phyloP scores from a whole-genome alignment of 768 basidiomycete species.

The Hirschioporus abietinus region DNA sequence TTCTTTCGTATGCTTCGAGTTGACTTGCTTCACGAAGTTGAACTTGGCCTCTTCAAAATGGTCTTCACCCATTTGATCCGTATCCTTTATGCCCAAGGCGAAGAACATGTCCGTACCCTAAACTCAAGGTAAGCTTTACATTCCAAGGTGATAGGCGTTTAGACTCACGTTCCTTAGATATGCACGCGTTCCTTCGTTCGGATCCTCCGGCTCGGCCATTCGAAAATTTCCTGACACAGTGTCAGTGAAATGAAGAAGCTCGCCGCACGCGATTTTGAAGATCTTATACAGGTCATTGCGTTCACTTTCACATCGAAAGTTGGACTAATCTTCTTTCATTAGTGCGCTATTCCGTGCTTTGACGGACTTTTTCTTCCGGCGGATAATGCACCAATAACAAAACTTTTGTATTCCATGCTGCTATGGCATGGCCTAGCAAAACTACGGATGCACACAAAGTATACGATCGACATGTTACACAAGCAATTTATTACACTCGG shows the following conservation, averaged over 20 bases:
- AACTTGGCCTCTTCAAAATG: conserved; percentile 22
- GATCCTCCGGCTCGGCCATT: conserved; percentile 14
- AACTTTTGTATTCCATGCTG: not conserved
- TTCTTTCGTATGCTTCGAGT: conserved; percentile 14
- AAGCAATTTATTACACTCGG: not conserved
- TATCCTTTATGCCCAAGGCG: conserved; percentile 15
- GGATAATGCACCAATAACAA: not conserved
- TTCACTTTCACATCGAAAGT: not conserved
- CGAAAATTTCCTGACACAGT: conserved; percentile 17
- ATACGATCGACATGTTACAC: not conserved
- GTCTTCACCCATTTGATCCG: conserved; percentile 20
- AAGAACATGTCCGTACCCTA: conserved; percentile 10
- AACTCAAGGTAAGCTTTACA: conserved; percentile 14
- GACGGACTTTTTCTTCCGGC: not conserved
- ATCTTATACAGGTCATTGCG: conserved; percentile 18
- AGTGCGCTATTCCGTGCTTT: not conserved
- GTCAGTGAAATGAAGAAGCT: conserved; percentile 22
- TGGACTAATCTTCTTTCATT: not conserved
- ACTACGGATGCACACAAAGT: not conserved
- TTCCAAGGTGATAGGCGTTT: not conserved
- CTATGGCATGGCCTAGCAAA: not conserved
- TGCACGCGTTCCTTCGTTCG: conserved; percentile 19
- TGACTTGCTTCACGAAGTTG: conserved; percentile 22
- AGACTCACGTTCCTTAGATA: not conserved
- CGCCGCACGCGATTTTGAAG: conserved; percentile 22